Percentiles rank a stretch among this genome's conserved stretches.
These are phyloP conservation scores for Chaetomium cochliodes DNA, from an alignment of 495 filamentous ascomycete species.

Conservation along the genomic window DNA sequence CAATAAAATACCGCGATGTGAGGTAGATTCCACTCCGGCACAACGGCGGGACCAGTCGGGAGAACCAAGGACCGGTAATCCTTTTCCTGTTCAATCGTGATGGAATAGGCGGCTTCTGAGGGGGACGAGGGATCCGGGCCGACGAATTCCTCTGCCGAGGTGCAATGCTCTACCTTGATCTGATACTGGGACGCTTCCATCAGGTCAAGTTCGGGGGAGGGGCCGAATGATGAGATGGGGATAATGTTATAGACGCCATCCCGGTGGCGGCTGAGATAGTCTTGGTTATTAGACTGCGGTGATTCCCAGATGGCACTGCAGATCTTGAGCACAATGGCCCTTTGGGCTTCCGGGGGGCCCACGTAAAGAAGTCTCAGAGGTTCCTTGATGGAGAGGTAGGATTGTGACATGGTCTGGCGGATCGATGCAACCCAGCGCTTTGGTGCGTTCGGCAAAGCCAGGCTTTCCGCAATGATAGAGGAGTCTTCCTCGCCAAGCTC, in stretches of 20 bases:
- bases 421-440: constrained; percentile 56
- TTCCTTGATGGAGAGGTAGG: constrained; percentile 59
- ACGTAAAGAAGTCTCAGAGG: constrained; percentile 70
- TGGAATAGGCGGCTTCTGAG: constrained; percentile 32
- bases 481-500: constrained; percentile 56
- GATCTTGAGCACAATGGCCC: constrained; percentile 73
- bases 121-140: constrained; percentile 31
- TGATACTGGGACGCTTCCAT: constrained; percentile 67
- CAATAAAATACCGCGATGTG: constrained; percentile 71
- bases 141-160: constrained; percentile 50
- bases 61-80: constrained; percentile 36
- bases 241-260: constrained; percentile 64
- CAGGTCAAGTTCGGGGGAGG: constrained; percentile 68
- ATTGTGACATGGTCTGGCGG: constrained; percentile 69
- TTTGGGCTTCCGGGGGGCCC: constrained; percentile 60
- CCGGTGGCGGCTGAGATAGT: constrained; percentile 24
- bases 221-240: constrained; percentile 68
- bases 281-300: constrained; percentile 27
- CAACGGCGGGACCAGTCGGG: constrained; percentile 31
- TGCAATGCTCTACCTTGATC: constrained; percentile 72
- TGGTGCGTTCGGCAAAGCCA: constrained; percentile 37
- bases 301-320: constrained; percentile 60
- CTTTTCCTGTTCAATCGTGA: constrained; percentile 61
- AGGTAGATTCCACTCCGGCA: constrained; percentile 62
- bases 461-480: constrained; percentile 44